phyloP scores from a whole-genome alignment of 768 basidiomycete genomes.

The Leccinum sublutescens region DNA sequence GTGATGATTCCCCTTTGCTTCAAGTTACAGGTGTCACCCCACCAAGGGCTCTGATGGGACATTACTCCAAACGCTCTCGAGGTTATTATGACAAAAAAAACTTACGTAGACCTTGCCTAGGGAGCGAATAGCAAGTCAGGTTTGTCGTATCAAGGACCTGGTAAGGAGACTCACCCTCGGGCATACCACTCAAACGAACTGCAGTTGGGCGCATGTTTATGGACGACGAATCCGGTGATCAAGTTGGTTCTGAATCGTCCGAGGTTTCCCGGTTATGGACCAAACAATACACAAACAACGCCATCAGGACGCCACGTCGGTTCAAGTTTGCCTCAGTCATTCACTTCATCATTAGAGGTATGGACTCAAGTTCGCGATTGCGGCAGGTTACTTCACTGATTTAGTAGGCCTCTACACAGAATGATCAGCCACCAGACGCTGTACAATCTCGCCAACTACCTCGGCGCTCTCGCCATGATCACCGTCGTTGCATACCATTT shows the following conservation, averaged over 20 bases:
- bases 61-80: slow-evolving; percentile 2
- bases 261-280: slow-evolving; percentile 29
- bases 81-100: slow-evolving; percentile 23
- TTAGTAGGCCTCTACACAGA: slow-evolving; percentile 4
- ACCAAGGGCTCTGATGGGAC: slow-evolving; percentile 73
- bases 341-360: slow-evolving; percentile 17
- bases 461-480: slow-evolving; percentile 84
- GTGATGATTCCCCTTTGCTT: slow-evolving; percentile 74
- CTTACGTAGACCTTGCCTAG: slow-evolving; percentile 83
- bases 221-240: slow-evolving; percentile 13
- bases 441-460: slow-evolving; percentile 76
- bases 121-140: slow-evolving; percentile 7
- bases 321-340: neutral
- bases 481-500: slow-evolving; percentile 90
- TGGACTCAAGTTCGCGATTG: neutral
- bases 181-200: slow-evolving; percentile 71
- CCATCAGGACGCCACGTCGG: neutral
- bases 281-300: slow-evolving; percentile 36
- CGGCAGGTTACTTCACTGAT: neutral
- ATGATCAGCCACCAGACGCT: slow-evolving; percentile 86
- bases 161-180: slow-evolving; percentile 59
- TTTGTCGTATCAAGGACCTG: neutral
- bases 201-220: slow-evolving; percentile 49
- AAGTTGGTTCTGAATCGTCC: slow-evolving; percentile 7
- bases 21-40: slow-evolving; percentile 73